These are phyloP conservation scores for Phaeosphaeriaceae sp. DNA, from an alignment of 2,329 filamentous ascomycete species.

Conservation along the genomic window DNA sequence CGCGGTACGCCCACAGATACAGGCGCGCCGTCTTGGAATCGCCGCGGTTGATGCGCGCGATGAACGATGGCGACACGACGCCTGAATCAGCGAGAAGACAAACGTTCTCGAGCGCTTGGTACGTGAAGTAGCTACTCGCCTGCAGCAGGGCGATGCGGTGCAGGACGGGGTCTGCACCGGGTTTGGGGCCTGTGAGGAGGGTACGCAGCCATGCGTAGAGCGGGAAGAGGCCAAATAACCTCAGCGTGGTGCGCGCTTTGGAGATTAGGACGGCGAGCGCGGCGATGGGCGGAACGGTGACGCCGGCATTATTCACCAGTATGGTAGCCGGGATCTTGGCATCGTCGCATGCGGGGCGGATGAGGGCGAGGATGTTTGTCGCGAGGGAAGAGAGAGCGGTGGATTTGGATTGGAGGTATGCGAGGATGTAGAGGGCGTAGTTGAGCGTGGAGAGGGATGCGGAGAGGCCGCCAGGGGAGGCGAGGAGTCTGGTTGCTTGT, in stretches of 20 bases:
- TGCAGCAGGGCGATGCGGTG: conserved; percentile 52
- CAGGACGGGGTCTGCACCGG: conserved; percentile 50
- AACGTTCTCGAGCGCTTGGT: conserved; percentile 55
- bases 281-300: conserved; percentile 39
- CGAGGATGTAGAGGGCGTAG: conserved; percentile 55
- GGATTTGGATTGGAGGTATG: conserved; percentile 51
- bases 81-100: conserved; percentile 52
- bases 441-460: conserved; percentile 57
- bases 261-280: conserved; percentile 50
- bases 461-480: conserved; percentile 53
- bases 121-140: conserved; percentile 51
- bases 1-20: conserved; percentile 51
- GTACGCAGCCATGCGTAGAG: conserved; percentile 55
- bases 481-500: conserved; percentile 49
- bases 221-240: conserved; percentile 52
- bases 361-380: conserved; percentile 40
- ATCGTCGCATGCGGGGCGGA: conserved; percentile 40
- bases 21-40: conserved; percentile 43
- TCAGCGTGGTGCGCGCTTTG: conserved; percentile 52
- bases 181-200: conserved; percentile 50
- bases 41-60: conserved; percentile 47
- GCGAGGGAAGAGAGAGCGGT: conserved; percentile 37
- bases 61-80: conserved; percentile 45
- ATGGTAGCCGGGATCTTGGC: conserved; percentile 32
- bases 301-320: conserved; percentile 32